Base-by-base conservation (phyloP, 768 basidiomycete species). In the Clavulina sp. region DNA sequence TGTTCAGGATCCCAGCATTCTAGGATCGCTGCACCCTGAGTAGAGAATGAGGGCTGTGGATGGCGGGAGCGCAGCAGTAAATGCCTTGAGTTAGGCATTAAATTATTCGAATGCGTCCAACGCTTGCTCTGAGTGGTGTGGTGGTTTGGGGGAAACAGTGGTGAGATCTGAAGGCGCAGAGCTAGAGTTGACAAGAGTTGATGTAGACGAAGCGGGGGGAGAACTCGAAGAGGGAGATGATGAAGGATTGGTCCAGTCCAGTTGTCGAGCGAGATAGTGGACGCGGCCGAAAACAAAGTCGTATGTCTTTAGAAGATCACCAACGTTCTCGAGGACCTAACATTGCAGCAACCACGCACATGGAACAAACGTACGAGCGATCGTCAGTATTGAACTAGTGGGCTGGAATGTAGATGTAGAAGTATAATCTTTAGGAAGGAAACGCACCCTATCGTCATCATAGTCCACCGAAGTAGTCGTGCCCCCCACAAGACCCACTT, bases 1-100 rank as follows among this genome's bases (percentile, higher is more conserved):
- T 74, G 57, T 79, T 80, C 21, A 97, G 67, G 24, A 71, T 63
- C 2, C 81, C 69, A 85, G 93, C 89, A 4, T 64, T 0, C 86
- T 76, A 0, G 92, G 91, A 62, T 95, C 86, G 0, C 80, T 78
- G 60, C 96, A 88, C 1, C 92, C 91, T 0, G 83, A 85, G 60
- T 95, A 79, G 34, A 97, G 69, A 50, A 96, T 66, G 21, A 96
- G 63, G 0, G 88, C 89, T 0, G 91, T 87, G 23, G 80, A 76
- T 2, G 80, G 62, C 0, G 91, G 89, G 0, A 97, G 73, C 0
- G 77, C 63, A 0, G 72, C 67, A 59, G 92, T 78, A 0, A 96
- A 66, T 1, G 66, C 59, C 33, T 65, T 63, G 3, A 96, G 72
- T 4, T 77, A 79, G 0, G 60, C 59, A 64, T 92, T 75, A 33